Percentiles rank a stretch among this genome's conserved stretches.
Conservation (phyloP, 1,284 basidiomycete genomes). For the Clitocybe nebularis region DNA sequence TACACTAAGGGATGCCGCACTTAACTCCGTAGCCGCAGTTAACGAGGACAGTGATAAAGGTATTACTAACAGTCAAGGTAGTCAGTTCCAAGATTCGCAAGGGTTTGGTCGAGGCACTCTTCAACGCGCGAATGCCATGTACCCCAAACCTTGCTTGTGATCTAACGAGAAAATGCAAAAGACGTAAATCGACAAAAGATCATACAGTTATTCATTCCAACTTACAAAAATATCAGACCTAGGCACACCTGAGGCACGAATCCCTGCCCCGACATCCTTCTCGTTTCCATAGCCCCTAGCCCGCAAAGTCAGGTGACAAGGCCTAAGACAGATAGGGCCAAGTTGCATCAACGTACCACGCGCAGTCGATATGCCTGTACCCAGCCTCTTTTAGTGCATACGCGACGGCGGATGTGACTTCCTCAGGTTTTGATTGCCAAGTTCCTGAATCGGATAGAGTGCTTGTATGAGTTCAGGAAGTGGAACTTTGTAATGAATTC, state of each 20-base stretch:
- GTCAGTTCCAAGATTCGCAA: conserved; percentile 69
- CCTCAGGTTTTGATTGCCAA: conserved; percentile 74
- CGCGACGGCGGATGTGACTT: conserved; percentile 66
- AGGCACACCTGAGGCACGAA: conserved; percentile 73
- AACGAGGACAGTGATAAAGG: background rate
- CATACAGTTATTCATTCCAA: conserved; percentile 11
- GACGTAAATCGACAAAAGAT: too few species aligned
- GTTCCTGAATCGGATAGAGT: conserved; percentile 47
- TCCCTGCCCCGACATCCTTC: conserved; percentile 81
- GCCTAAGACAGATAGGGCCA: background rate
- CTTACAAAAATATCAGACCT: conserved; percentile 80
- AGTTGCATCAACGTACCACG: conserved; percentile 42
- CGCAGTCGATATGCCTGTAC: conserved; percentile 80
- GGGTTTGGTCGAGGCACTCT: conserved; percentile 66
- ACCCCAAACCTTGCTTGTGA: conserved; percentile 70
- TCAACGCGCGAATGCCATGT: conserved; percentile 77
- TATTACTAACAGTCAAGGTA: conserved; percentile 67
- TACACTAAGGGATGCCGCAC: conserved; percentile 44
- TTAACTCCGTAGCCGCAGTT: background rate
- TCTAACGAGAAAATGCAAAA: too few species aligned
- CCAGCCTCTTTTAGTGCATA: conserved; percentile 71
- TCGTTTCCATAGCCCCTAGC: conserved; percentile 69
- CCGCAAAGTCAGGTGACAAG: background rate
- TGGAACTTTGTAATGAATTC: conserved; percentile 14
- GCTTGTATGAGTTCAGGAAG: background rate